Evolutionary conservation across 116 monocot genomes (phyloP), one percentile per base, ranked within the genome.

Genomic region (Papilionanthe hybrid): DNA sequence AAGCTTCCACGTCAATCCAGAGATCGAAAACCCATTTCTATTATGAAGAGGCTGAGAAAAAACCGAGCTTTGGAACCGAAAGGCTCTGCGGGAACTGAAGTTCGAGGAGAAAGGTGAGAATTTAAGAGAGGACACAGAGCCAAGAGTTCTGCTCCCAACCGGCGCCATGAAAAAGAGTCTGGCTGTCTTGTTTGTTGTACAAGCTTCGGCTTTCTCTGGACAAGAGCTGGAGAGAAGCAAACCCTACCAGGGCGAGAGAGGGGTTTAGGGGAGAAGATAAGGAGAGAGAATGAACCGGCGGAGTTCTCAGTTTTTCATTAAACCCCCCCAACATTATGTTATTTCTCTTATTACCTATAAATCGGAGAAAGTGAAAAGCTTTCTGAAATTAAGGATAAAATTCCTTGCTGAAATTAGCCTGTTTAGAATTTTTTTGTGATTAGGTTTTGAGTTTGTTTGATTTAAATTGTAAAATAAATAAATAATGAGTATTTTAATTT

Each of bases 1-100:
- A 45, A 77, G 19, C 60, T 82, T 82, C 82, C 89, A 89, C 69
- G 82, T 86, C 60, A 86, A 69, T 56, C 79, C 76, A 60, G 75
- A 55, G 1, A 42, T 37, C 12, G 78, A 10, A 11, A 82, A 45
- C 0, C 63, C 60, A 27, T 75, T 49, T 10, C 75, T 19, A 6
- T 12, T 42, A 1, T 50, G 4, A 75, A 75, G 11, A 45, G 75
- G 13, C 15, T 28, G 49, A 27, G 47, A 48, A 9, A 25, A 28
- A 50, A 75, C 27, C 8, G 75, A 75, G 49, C 27, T 75, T 11
- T 20, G 47, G 75, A 49, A 25, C 7, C 75, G 28, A 4, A 75
- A 1, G 25, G 28, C 49, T 48, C 75, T 49, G 49, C 50, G 49
- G 28, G 75, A 5, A 75, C 5, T 27, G 50, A 75, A 75, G 13